Evolutionary conservation across 208 protist genomes (phyloP).

Genomic region (Trypanosoma lewisi): DNA sequence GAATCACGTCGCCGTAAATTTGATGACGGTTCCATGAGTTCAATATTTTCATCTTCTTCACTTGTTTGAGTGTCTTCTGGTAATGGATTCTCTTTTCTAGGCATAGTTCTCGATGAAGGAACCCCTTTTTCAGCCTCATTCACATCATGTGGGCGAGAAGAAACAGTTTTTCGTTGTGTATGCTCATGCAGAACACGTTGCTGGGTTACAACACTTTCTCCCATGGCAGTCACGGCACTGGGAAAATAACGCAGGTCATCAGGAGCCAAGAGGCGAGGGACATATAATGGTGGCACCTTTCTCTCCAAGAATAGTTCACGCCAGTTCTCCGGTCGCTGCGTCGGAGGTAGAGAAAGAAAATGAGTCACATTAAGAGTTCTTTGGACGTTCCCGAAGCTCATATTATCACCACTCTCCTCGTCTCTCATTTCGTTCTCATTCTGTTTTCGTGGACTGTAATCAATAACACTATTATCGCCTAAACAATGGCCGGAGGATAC

Average conservation of each 20-base stretch:
- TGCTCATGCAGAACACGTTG: conserved; percentile 45
- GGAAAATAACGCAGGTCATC: conserved; percentile 90
- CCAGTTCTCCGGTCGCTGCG: conserved; percentile 62
- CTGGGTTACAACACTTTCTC: conserved; percentile 67
- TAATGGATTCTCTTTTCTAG: not conserved
- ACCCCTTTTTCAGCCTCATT: not conserved
- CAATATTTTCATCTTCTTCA: conserved; percentile 1
- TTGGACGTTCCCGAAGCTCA: not conserved
- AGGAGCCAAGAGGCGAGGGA: conserved; percentile 59
- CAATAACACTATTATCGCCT: not conserved
- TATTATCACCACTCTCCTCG: not conserved
- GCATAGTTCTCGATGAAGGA: not conserved
- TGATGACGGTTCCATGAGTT: not conserved
- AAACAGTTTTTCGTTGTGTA: not conserved
- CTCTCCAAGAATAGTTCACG: conserved; percentile 53
- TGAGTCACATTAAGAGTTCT: conserved; percentile 4
- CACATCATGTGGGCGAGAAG: not conserved
- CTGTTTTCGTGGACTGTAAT: too few species aligned
- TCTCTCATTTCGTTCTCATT: not conserved
- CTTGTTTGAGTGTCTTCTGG: not conserved
- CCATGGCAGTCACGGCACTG: conserved; percentile 71
- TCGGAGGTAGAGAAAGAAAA: conserved; percentile 11
- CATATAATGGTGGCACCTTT: conserved; percentile 51
- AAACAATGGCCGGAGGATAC: not conserved
- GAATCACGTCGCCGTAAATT: not conserved